Evolutionary conservation across 768 basidiomycete species (phyloP), one percentile per base, ranked within the genome.

Genomic region (Thelephora aurantiotincta): DNA sequence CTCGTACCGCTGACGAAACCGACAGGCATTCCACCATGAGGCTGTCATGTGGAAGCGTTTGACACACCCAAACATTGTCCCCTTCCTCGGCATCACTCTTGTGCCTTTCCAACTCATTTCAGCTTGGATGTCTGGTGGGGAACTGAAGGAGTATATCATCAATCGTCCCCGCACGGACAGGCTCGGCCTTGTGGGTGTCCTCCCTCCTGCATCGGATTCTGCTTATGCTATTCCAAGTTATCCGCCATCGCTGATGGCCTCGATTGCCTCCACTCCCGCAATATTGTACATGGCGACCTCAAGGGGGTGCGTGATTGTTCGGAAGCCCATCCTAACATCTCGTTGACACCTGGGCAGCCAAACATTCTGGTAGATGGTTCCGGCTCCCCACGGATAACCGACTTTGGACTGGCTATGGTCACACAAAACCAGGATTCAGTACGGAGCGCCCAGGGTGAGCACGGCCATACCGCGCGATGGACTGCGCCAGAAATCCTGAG

Each of bases 271-370:
- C 58, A 59, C 44, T 20, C 37, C 3, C 12, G 48, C n/a, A 38
- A 49, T 7, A 45, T 57, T 2, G 47, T 59, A 11, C 58, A 59
- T n/a, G 58, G 56, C 13, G 58, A 57, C 47, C 35, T 59, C 6
- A 55, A 57, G 41, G 57, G 45, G 34, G 58, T 57, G 16, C 9
- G 45, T 42, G 7, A 23, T 26, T 7, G 5, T 37, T 44, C 18
- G 9, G 23, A 16, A 33, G 14, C 26, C 14, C 20, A 22, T n/a
- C 18, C 36, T 16, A 41, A 6, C 38, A 34, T 12, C 23, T 5
- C 30, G 34, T 30, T 19, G 11, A 36, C 12, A 23, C 14, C 38
- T 16, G 38, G 14, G 14, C 38, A 41, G 38, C 3, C 16, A 14
- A 41, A 41, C 12, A 41, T 41, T 14, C 38, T 41, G 6, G 12